A percentile compares a stretch with the other conserved stretches of the same genome.
These are phyloP conservation scores for Phoma sp. DNA, from an alignment of 2,329 filamentous ascomycete species.

Conservation along the genomic window DNA sequence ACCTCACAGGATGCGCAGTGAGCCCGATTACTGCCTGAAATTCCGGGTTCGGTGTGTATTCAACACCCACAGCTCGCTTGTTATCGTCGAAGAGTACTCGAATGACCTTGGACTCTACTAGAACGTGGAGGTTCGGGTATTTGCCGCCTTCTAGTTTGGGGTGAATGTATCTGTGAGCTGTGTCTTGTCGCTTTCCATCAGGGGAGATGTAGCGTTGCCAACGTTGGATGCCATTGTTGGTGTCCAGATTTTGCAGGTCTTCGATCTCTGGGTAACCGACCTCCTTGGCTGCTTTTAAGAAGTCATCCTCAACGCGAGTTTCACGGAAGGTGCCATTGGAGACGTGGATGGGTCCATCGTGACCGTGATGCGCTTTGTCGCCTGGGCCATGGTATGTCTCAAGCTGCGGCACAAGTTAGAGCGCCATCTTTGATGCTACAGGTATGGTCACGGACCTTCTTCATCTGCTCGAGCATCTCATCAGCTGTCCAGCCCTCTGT, in stretches of 20 bases:
- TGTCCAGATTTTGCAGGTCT: slow-evolving; percentile 62
- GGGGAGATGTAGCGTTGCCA: slow-evolving; percentile 59
- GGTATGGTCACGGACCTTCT: slow-evolving; percentile 51
- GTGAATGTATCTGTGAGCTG: slow-evolving; percentile 64
- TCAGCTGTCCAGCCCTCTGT: slow-evolving; percentile 60
- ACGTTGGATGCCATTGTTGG: slow-evolving; percentile 52
- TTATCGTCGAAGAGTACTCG: slow-evolving; percentile 63
- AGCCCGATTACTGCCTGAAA: slow-evolving; percentile 40
- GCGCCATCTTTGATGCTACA: background rate
- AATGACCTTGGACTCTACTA: slow-evolving; percentile 64
- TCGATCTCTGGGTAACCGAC: slow-evolving; percentile 61
- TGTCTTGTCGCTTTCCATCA: slow-evolving; percentile 65
- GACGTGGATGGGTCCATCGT: slow-evolving; percentile 63
- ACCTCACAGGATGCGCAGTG: slow-evolving; percentile 46
- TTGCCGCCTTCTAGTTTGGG: slow-evolving; percentile 58
- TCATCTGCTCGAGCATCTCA: slow-evolving; percentile 62
- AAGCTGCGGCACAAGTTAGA: slow-evolving; percentile 43
- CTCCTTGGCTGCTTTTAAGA: slow-evolving; percentile 57
- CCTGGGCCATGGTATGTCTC: slow-evolving; percentile 64
- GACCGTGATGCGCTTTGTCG: slow-evolving; percentile 58
- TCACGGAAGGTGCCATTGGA: slow-evolving; percentile 59
- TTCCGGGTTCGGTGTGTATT: slow-evolving; percentile 61
- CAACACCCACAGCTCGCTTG: slow-evolving; percentile 65
- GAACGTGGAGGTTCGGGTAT: slow-evolving; percentile 66
- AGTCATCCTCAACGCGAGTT: slow-evolving; percentile 54